Evolutionary conservation across 116 monocot genomes (phyloP).

Genomic region (Cymodocea nodosa): DNA sequence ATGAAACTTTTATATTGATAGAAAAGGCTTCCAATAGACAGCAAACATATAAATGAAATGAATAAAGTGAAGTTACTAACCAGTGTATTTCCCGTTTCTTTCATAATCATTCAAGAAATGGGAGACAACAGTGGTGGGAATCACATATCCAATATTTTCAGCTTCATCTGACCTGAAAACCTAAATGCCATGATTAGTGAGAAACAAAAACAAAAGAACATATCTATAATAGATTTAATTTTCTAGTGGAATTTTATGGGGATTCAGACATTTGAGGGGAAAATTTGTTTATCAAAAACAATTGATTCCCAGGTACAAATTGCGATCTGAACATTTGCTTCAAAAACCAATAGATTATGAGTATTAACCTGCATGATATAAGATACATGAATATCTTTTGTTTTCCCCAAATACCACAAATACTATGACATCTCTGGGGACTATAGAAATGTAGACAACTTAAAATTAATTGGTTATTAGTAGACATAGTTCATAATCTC

Average conservation of each 20-base stretch:
- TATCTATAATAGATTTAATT: background rate
- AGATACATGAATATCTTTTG: background rate
- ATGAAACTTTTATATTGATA: too few species aligned
- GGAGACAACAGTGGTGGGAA: conserved; percentile 90
- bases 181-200: conserved; percentile 36
- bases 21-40: background rate
- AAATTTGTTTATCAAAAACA: too few species aligned
- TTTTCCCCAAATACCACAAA: background rate
- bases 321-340: background rate
- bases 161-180: conserved; percentile 87
- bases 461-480: background rate
- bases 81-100: conserved; percentile 91
- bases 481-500: too few species aligned
- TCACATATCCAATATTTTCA: conserved; percentile 99
- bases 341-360: background rate
- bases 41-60: background rate
- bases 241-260: too few species aligned
- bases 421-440: too few species aligned
- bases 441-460: too few species aligned
- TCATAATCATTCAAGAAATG: conserved; percentile 94
- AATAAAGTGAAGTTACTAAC: conserved; percentile 24
- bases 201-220: conserved; percentile 3
- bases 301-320: background rate
- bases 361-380: background rate
- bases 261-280: too few species aligned